A percentile compares a stretch with the other conserved stretches of the same genome.
These are phyloP conservation scores for Alternaria atra DNA, from an alignment of 2,329 filamentous ascomycete genomes.

Conservation along the genomic window DNA sequence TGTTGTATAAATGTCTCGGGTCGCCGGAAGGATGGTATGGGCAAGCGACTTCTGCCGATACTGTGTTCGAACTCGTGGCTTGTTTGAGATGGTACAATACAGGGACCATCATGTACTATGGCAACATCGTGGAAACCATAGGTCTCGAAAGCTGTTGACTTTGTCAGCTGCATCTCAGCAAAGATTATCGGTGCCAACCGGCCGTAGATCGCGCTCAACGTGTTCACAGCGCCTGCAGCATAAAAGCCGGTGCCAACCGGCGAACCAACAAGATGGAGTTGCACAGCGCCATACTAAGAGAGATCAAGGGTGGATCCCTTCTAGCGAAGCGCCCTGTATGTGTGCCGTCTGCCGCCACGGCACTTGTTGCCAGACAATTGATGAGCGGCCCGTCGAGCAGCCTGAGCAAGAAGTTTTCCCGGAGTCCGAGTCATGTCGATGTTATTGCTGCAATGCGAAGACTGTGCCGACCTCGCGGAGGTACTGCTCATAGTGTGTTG, in stretches of 20 bases:
- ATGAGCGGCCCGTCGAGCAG: conserved; percentile 13
- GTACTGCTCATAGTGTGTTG: background rate
- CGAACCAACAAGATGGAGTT: conserved; percentile 25
- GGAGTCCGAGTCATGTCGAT: background rate
- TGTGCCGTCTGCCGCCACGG: conserved; percentile 14
- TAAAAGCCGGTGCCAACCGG: conserved; percentile 26
- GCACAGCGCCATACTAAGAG: conserved; percentile 27
- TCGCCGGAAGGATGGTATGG: background rate
- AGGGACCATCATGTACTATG: background rate
- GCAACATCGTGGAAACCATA: background rate
- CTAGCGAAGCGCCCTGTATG: conserved; percentile 26
- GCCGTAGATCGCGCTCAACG: conserved; percentile 26
- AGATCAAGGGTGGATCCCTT: conserved; percentile 27
- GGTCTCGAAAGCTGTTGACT: conserved; percentile 20
- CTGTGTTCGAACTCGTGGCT: background rate
- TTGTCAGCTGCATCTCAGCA: conserved; percentile 29
- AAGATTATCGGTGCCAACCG: conserved; percentile 20
- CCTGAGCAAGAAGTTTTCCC: conserved; percentile 9
- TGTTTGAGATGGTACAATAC: background rate
- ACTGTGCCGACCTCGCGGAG: background rate
- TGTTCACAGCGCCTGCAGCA: conserved; percentile 28
- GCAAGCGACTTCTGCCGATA: background rate
- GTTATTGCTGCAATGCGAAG: background rate
- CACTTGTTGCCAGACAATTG: conserved; percentile 12
- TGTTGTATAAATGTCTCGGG: conserved; percentile 7